phyloP scores from a whole-genome alignment of 2,329 filamentous ascomycete genomes.

The Colletotrichum musae region DNA sequence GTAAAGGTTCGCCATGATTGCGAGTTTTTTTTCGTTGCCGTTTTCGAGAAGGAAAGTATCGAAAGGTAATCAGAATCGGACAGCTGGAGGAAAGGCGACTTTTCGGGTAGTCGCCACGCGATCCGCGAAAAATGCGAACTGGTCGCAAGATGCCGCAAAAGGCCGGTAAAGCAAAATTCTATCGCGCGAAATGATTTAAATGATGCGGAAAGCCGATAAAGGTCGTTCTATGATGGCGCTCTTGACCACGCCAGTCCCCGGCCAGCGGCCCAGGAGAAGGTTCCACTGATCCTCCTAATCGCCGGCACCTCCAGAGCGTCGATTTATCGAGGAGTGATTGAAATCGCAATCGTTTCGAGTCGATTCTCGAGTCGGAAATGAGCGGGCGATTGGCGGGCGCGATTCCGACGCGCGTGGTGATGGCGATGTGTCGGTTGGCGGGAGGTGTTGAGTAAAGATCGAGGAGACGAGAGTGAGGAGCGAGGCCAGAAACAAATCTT shows the following conservation, averaged over 20 bases:
- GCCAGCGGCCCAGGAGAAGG: slow-evolving; percentile 64
- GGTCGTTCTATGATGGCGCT: slow-evolving; percentile 58
- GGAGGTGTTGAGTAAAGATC: slow-evolving; percentile 50
- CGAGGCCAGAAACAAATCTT: slow-evolving; percentile 61
- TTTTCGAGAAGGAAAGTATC: slow-evolving; percentile 41
- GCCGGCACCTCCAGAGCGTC: slow-evolving; percentile 55
- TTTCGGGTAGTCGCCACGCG: slow-evolving; percentile 37
- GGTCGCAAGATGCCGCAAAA: slow-evolving; percentile 40
- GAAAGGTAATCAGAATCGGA: slow-evolving; percentile 11
- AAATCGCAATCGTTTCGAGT: slow-evolving; percentile 55
- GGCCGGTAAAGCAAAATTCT: slow-evolving; percentile 42
- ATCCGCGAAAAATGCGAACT: slow-evolving; percentile 44
- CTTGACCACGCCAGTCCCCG: slow-evolving; percentile 59
- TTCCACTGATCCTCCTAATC: slow-evolving; percentile 61
- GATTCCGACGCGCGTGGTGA: slow-evolving; percentile 69
- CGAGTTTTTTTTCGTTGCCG: slow-evolving; percentile 45
- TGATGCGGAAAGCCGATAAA: slow-evolving; percentile 52
- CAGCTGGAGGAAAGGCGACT: slow-evolving; percentile 16
- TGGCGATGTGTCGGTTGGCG: slow-evolving; percentile 52
- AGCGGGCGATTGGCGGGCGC: slow-evolving; percentile 53
- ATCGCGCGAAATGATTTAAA: slow-evolving; percentile 46
- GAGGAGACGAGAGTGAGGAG: slow-evolving; percentile 56
- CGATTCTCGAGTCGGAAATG: slow-evolving; percentile 51
- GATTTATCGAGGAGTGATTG: slow-evolving; percentile 46
- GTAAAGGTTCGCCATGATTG: slow-evolving; percentile 90